Base-by-base conservation (phyloP, 345 rosid genomes). In the Salix brachista region DNA sequence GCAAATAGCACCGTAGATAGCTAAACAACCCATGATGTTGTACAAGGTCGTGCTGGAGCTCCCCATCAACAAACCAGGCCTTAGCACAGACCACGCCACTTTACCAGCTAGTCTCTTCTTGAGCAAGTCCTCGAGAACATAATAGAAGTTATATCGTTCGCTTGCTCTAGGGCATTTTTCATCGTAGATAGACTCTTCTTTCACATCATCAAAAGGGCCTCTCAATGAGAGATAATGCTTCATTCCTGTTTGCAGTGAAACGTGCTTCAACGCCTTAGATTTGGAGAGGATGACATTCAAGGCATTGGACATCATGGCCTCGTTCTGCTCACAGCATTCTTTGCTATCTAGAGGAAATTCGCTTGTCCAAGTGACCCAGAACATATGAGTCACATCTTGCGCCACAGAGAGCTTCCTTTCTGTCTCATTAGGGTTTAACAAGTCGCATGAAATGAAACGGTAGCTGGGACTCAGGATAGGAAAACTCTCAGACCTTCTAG, bases 51-150 rank as follows among this genome's bases (percentile, higher is more conserved):
- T 88, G 8, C 71, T 37, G 4, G 99, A 94, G 75, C 85, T 81
- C n/a, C 99, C 97, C 77, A 83, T 83, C 8, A 94, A 69, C 81
- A 92, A 77, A n/a, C 99, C 97, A 0, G 97, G 99, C 79, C 98
- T 82, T 12, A 91, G 87, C 71, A 94, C 97, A 41, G 97, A 90
- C 92, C 94, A 91, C 32, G 78, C 84, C 74, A 83, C 89, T 4
- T 79, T 82, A 5, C 73, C 26, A 17, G 78, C 81, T 56, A 92
- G 75, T 76, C 79, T 92, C 78, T 89, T 90, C 84, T 80, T 80
- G 42, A 94, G 80, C 78, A 89, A 76, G 56, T 94, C 98, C 87
- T 94, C 98, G 61, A 94, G 78, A 28, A 56, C 92, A 71, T 91
- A 89, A 71, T 94, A 94, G 72, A 91, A 94, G 34, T 88, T 91